A percentile compares a stretch with the other conserved stretches of the same genome.
These are phyloP conservation scores for Pyrenochaeta sp. DNA, from an alignment of 2,329 filamentous ascomycete species.

Conservation along the genomic window DNA sequence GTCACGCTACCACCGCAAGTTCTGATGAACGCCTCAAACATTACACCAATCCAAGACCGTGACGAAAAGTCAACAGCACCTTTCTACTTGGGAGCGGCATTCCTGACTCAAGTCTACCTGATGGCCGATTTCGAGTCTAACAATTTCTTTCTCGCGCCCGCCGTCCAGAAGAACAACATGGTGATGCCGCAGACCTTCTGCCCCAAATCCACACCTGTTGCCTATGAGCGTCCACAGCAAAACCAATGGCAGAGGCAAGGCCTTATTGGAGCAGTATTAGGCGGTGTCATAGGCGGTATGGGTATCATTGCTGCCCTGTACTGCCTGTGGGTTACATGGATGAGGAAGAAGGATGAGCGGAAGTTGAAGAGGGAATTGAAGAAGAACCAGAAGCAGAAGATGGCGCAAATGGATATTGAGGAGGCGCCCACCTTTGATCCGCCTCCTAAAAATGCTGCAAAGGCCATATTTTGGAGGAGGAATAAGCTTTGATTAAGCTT, in stretches of 20 bases:
- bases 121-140: constrained; percentile 54
- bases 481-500: constrained; percentile 19
- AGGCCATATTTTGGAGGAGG: constrained; percentile 44
- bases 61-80: constrained; percentile 36
- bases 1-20: constrained; percentile 51
- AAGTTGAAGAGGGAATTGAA: constrained; percentile 38
- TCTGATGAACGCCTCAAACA: constrained; percentile 49
- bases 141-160: constrained; percentile 53
- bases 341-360: constrained; percentile 37
- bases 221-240: constrained; percentile 41
- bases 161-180: constrained; percentile 49
- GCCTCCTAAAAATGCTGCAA: constrained; percentile 37
- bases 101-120: constrained; percentile 55
- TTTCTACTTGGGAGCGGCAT: constrained; percentile 52
- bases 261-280: constrained; percentile 50
- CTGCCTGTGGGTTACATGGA: constrained; percentile 41
- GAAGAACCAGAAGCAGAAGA: constrained; percentile 35
- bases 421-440: constrained; percentile 43
- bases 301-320: constrained; percentile 37
- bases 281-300: constrained; percentile 48
- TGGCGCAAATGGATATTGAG: constrained; percentile 45
- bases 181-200: constrained; percentile 55
- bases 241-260: constrained; percentile 44
- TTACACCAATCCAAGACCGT: constrained; percentile 46
- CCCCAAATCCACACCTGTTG: constrained; percentile 45